Evolutionary conservation across 139 green algal species (phyloP), one percentile per base, ranked within the genome.

Genomic region (Mesostigma viride): DNA sequence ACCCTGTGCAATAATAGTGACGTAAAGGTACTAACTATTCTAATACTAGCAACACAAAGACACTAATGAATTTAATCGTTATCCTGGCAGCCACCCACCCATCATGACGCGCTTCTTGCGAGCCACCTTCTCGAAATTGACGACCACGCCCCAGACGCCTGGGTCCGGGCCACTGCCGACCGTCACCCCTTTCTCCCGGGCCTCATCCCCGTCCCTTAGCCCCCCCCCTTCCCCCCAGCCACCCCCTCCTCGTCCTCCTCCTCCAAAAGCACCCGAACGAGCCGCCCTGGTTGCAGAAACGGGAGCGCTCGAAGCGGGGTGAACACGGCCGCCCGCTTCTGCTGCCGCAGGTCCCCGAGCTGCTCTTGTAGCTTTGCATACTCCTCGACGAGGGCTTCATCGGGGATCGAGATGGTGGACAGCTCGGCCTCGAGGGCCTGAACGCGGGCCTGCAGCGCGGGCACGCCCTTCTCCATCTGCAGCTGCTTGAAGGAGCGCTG

Each of bases 281-380:
- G 68, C 0, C 90, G 77, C 0, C 89, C 89, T 0, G 86, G 84
- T 73, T 94, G 85, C 35, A 96, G 79, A 78, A 95, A 95, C 33
- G 84, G 88, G 46, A 95, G 69, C 8, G 53, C 68, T 34, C 81
- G 31, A 11, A 73, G 62, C 1, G 85, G 84, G 1, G 64, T 36
- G n/a, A 64, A 74, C 11, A 86, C 26, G 0, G 79, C 30, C 0
- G 24, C 58, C 0, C 85, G 71, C 61, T 83, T 31, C 34, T 67
- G 56, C 20, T 35, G 47, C 14, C 63, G 58, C 26, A 82, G 46
- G 26, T 68, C 65, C 5, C 61, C 46, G 32, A 75, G 58, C 63
- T 83, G 80, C 62, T 70, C 44, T 5, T 14, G 11, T 27, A 65
- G 46, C 40, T 70, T 40, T 65, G 4, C 80, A 58, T 81, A 88